Evolutionary conservation across 805 yeast genomes (phyloP).

Genomic region (Metschnikowia cerradonensis): DNA sequence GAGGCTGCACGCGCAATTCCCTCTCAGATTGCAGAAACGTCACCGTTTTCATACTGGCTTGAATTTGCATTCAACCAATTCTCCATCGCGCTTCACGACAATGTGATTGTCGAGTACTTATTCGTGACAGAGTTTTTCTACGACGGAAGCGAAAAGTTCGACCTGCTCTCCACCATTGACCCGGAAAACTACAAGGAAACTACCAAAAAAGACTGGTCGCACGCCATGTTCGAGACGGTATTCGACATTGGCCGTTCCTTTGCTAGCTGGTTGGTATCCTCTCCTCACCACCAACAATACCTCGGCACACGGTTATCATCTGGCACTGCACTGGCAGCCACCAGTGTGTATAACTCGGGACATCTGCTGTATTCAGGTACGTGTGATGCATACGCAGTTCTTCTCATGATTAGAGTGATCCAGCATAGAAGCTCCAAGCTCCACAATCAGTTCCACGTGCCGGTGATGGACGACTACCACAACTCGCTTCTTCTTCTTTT

Average conservation of each 20-base stretch:
- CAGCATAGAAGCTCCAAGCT: constrained; percentile 62
- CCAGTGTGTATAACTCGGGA: background rate
- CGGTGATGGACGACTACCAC: constrained; percentile 67
- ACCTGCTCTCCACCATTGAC: constrained; percentile 17
- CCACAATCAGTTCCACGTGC: constrained; percentile 62
- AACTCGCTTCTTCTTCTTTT: constrained; percentile 60
- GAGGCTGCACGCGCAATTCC: constrained; percentile 50
- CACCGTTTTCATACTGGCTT: constrained; percentile 59
- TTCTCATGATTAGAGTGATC: constrained; percentile 68
- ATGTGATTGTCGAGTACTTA: constrained; percentile 69
- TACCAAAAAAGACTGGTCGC: constrained; percentile 28
- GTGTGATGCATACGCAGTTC: constrained; percentile 73
- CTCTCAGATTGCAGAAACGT: constrained; percentile 81
- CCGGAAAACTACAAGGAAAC: constrained; percentile 7
- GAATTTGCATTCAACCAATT: constrained; percentile 74
- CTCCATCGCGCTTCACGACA: constrained; percentile 69
- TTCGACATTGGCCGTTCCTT: constrained; percentile 43
- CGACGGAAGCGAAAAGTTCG: constrained; percentile 37
- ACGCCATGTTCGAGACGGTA: constrained; percentile 34
- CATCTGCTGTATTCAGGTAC: constrained; percentile 37
- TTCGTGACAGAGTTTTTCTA: constrained; percentile 71
- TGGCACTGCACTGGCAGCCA: constrained; percentile 7
- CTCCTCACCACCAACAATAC: constrained; percentile 31
- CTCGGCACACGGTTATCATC: constrained; percentile 15
- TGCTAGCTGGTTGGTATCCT: constrained; percentile 40